Base-by-base conservation (phyloP, 805 yeast species). In the Candida orba region DNA sequence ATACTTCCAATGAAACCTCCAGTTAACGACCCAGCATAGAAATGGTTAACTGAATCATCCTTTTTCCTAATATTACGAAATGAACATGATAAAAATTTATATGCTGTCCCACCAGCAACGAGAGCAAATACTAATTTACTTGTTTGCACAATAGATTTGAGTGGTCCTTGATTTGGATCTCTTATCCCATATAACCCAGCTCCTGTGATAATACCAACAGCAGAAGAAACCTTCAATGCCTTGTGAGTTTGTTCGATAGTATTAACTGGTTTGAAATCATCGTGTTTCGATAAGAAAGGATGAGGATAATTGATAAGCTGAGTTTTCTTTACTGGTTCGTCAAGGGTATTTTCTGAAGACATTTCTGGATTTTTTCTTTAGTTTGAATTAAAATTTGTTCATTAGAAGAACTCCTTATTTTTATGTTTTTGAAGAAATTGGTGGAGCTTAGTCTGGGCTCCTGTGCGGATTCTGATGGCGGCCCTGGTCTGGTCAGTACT, bases 1-100 rank as follows among this genome's bases (percentile, higher is more conserved):
- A 56, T 40, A 18, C 69, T 59, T 14, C 76, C 75, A 7, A 66
- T 49, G 17, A 69, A 47, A 14, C 66, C 66, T 29, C 77, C 77
- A n/a, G 73, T 68, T 14, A 67, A 57, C n/a, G 64, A 60, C 43
- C 76, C 76, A 18, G 74, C 75, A 37, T 55, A 57, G 42, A 78
- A 72, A 17, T 76, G 72, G 60, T 80, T 81, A 66, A 76, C 65
- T 14, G 79, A 79, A 55, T 81, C 84, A 54, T 76, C 78, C 57
- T 69, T 72, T 59, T 77, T 79, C 56, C 85, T 70, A 53, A 82
- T 62, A 60, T 82, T 81, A 49, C 83, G 69, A 30, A 75, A 49
- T 22, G 75, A 67, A 36, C 75, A 60, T 25, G 67, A 65, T 8
- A 62, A 62, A 50, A 69, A 62, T 37, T 61, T 60, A 56, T 60